Base-by-base conservation (phyloP, 805 yeast species). In the Saccharomyces cerevisiae region DNA sequence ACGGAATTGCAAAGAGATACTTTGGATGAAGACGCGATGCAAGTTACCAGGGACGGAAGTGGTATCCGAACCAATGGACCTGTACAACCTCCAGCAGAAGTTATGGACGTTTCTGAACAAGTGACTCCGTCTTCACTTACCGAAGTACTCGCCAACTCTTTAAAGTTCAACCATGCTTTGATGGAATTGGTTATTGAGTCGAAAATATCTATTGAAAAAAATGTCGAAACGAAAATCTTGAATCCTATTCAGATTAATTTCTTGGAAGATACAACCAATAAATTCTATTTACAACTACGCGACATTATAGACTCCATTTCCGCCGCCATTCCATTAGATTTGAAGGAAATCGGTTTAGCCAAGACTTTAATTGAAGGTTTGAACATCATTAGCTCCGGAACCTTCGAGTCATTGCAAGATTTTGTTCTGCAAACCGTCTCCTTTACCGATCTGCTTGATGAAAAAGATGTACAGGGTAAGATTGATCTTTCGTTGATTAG, bases 31-130 rank as follows among this genome's bases (percentile, higher is more conserved):
- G 58, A 51, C 47, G 51, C 47, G 11, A 24, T 49, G 30, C 50
- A 24, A 11, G 48, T 22, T 10, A 13, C 36, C 46, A 53, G 52
- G 41, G 59, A 55, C 48, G 67, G 65, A 21, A 54, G 56, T 22
- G 66, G 65, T 9, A 55, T 62, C 5, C 36, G 53, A 11, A 48
- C 57, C 9, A 52, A 52, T 17, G 24, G 43, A 13, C 24, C 9
- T 9, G 28, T 22, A 31, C 11, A 32, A 50, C 11, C 49, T 51
- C 32, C n/a, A 43, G 57, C 59, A 5, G 67, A 62, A 47, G 50
- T 46, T 17, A 59, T 65, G 58, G 70, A 66, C 49, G 61, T 65
- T 6, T 56, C 67, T 9, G 69, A 67, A 46, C 65, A 63, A 46
- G 54, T 68, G 17, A 66, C 70, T 1, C 28, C 53, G 1, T 61